Conservation (phyloP, 371 early-diverging fungal species). For the Nematocida sp. region DNA sequence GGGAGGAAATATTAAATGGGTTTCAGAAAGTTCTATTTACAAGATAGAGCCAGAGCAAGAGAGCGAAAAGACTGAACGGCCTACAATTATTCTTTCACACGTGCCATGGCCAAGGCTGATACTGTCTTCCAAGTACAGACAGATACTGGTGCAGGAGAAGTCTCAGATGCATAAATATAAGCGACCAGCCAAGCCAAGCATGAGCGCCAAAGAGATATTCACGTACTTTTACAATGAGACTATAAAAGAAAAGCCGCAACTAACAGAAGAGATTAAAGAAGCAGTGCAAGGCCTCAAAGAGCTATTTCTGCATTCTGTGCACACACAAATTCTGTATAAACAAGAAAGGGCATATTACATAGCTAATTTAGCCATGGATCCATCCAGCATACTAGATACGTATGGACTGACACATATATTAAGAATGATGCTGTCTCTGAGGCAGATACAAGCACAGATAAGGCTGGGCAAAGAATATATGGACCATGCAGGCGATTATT, state of each 20-base stretch:
- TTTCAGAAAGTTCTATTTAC: neutral
- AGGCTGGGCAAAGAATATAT: neutral
- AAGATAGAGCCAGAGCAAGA: neutral
- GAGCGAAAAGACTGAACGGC: neutral
- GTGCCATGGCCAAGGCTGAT: neutral
- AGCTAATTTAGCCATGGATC: conserved; percentile 3
- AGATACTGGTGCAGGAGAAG: neutral
- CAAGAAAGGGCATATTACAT: conserved; percentile 34
- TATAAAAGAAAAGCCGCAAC: conserved; percentile 3
- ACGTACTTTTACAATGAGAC: neutral
- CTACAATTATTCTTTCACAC: no score
- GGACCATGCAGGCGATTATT: conserved; percentile 18
- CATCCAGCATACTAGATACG: conserved; percentile 20
- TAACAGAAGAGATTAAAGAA: conserved; percentile 42
- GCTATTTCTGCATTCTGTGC: conserved; percentile 21
- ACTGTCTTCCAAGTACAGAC: neutral
- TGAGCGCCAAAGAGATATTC: conserved; percentile 21
- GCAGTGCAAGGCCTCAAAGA: conserved; percentile 38
- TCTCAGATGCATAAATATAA: neutral
- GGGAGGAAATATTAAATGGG: conserved; percentile 15
- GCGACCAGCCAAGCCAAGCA: neutral
- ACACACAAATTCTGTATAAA: conserved; percentile 32
- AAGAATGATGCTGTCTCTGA: conserved; percentile 24
- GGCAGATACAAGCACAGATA: neutral
- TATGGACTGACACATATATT: conserved; percentile 33